These are phyloP conservation scores for Lepidium africanum DNA, from an alignment of 345 rosid species.

Conservation along the genomic window DNA sequence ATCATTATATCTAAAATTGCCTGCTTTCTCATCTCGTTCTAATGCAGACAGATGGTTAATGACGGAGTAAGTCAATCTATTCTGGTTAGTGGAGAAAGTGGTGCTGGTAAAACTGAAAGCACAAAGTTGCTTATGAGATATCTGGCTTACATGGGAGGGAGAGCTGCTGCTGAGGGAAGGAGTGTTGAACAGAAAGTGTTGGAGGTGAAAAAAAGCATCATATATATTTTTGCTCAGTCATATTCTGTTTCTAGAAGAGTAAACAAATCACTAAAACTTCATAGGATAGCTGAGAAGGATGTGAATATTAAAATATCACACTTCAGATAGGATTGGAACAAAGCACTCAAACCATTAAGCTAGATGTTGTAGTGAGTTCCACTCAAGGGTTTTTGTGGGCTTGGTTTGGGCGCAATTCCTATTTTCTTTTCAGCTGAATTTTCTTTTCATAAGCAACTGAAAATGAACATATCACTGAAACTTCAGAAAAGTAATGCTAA, in stretches of 20 bases:
- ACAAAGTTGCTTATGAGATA: conserved; percentile 94
- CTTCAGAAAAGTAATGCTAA: conserved; percentile 4
- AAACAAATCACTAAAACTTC: neutral
- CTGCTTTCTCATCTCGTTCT: neutral
- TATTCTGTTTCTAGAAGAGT: conserved; percentile 3
- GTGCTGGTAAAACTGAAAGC: conserved; percentile 99
- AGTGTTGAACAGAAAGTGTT: conserved; percentile 96
- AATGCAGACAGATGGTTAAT: conserved; percentile 80
- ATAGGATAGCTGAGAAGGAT: neutral
- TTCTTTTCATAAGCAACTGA: neutral
- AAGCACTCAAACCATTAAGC: no score
- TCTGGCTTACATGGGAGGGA: conserved; percentile 99
- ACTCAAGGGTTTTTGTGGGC: no score
- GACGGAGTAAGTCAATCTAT: conserved; percentile 91
- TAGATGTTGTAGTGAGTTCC: no score
- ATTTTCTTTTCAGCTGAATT: neutral
- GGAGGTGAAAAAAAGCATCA: conserved; percentile 49
- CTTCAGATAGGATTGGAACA: no score
- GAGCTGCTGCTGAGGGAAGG: conserved; percentile 91
- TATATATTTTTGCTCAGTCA: neutral
- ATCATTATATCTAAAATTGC: neutral
- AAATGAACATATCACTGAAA: neutral
- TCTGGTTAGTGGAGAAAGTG: conserved; percentile 99
- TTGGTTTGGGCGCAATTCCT: no score
- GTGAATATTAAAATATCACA: no score